Evolutionary conservation across 805 yeast species (phyloP).

Genomic region (Blastobotrys peoriensis): DNA sequence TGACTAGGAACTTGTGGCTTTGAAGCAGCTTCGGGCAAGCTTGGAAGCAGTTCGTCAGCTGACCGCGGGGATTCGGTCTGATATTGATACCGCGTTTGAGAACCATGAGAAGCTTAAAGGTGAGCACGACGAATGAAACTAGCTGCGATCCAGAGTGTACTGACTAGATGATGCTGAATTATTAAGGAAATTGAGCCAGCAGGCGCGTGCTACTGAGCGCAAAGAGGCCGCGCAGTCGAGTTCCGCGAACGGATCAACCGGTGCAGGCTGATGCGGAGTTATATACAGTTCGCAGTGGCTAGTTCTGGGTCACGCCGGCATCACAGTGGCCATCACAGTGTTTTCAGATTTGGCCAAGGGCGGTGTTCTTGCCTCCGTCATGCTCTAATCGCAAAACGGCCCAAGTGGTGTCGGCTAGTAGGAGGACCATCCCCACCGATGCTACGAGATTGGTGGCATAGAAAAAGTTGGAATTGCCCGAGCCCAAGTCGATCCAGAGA

Average conservation of each 20-base stretch:
- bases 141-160: no score
- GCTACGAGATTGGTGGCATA: constrained; percentile 87
- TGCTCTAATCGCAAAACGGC: constrained; percentile 66
- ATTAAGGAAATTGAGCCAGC: constrained; percentile 1
- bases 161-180: constrained; percentile 3
- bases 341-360: constrained; percentile 18
- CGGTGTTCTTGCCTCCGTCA: constrained; percentile 36
- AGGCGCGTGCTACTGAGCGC: no score
- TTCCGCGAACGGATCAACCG: no score
- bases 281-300: background rate
- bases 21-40: constrained; percentile 15
- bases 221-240: no score
- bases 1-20: constrained; percentile 11
- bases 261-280: background rate
- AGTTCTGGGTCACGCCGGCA: background rate
- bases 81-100: constrained; percentile 12
- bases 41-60: constrained; percentile 18
- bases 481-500: constrained; percentile 89
- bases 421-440: constrained; percentile 59
- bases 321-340: background rate
- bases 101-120: constrained; percentile 15
- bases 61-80: constrained; percentile 14
- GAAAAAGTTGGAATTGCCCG: constrained; percentile 94
- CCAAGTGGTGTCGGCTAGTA: constrained; percentile 78
- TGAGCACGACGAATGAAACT: constrained; percentile 3